Conservation (phyloP, 2,329 filamentous ascomycete genomes). For the Clonostachys chloroleuca region DNA sequence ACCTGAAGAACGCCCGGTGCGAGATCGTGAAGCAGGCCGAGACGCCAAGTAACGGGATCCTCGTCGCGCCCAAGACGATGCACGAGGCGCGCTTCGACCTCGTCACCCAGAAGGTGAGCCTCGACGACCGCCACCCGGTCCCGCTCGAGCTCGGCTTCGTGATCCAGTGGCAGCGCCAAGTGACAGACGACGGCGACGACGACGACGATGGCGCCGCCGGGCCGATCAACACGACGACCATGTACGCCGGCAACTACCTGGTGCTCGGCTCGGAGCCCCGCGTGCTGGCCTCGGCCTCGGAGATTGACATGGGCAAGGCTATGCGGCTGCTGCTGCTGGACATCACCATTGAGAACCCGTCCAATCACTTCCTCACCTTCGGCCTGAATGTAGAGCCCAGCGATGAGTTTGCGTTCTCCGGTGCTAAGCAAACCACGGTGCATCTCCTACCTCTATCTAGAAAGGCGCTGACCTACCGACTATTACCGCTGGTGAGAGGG, state of each 20-base stretch:
- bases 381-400: slow-evolving; percentile 87
- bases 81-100: slow-evolving; percentile 71
- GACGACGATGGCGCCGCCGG: slow-evolving; percentile 3
- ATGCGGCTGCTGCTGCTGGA: slow-evolving; percentile 38
- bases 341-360: slow-evolving; percentile 84
- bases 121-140: slow-evolving; percentile 78
- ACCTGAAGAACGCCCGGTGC: slow-evolving; percentile 60
- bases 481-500: slow-evolving; percentile 64
- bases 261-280: slow-evolving; percentile 83
- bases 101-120: slow-evolving; percentile 66
- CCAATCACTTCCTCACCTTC: slow-evolving; percentile 91
- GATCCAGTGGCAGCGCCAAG: slow-evolving; percentile 69
- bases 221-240: slow-evolving; percentile 55
- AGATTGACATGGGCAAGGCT: slow-evolving; percentile 24
- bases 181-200: slow-evolving; percentile 10
- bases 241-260: slow-evolving; percentile 75
- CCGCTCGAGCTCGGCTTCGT: slow-evolving; percentile 70
- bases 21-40: slow-evolving; percentile 31
- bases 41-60: slow-evolving; percentile 32
- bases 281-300: slow-evolving; percentile 61
- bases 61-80: slow-evolving; percentile 62
- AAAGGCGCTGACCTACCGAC: slow-evolving; percentile 65
- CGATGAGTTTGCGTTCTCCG: slow-evolving; percentile 90
- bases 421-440: slow-evolving; percentile 74
- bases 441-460: slow-evolving; percentile 81